Conservation (phyloP, 2,329 filamentous ascomycete genomes). For the Aureobasidium sp. region DNA sequence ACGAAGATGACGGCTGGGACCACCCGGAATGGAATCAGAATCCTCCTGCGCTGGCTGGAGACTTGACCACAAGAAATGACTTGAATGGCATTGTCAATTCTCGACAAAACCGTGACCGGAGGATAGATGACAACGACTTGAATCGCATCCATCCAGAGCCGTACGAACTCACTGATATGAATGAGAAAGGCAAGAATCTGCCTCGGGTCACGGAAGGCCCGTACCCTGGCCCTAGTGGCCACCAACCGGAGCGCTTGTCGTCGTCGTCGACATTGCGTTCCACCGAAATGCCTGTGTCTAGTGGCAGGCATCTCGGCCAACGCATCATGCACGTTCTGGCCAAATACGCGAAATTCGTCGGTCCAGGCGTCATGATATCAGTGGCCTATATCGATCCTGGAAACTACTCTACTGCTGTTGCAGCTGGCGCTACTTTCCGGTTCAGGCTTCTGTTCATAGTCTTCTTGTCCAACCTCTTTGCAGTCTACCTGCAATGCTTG, state of each 20-base stretch:
- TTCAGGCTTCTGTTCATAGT: conserved; percentile 62
- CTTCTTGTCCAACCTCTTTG: conserved; percentile 60
- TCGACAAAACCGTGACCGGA: conserved; percentile 41
- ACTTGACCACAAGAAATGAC: conserved; percentile 54
- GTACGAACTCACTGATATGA: conserved; percentile 5
- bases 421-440: conserved; percentile 57
- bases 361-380: conserved; percentile 56
- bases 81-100: conserved; percentile 53
- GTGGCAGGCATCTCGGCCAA: background rate
- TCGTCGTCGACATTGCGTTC: conserved; percentile 16
- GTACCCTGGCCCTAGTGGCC: conserved; percentile 7
- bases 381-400: conserved; percentile 44
- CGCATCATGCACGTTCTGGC: conserved; percentile 20
- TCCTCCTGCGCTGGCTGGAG: conserved; percentile 48
- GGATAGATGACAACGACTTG: conserved; percentile 26
- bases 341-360: conserved; percentile 52
- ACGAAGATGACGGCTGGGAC: conserved; percentile 46
- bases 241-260: background rate
- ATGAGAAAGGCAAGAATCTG: background rate
- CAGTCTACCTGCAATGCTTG: conserved; percentile 61
- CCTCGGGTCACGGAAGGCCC: conserved; percentile 9
- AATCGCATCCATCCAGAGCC: conserved; percentile 17
- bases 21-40: conserved; percentile 51
- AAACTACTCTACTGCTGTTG: conserved; percentile 64
- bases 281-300: conserved; percentile 1